Base-by-base conservation (phyloP, 768 basidiomycete genomes). In the Rhizopogon vesiculosus region DNA sequence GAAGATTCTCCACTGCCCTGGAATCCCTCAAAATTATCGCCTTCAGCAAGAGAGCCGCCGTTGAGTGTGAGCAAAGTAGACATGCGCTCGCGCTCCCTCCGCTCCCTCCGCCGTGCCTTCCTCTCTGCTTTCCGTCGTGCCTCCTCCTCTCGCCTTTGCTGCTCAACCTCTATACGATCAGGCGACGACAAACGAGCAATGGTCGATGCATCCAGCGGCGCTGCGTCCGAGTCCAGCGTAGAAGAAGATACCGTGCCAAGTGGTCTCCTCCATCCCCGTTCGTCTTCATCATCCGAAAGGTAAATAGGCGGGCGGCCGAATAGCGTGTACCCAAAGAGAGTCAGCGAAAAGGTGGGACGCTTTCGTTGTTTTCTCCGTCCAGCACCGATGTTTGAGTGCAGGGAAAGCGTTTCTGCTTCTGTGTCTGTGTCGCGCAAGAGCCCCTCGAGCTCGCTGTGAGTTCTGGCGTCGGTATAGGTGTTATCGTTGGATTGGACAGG, bases 161-260 rank as follows among this genome's bases (percentile, higher is more conserved):
- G 70, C 38, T 70, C 68, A 31, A 62, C 69, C 3, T 65, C 71
- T 22, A 50, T 51, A 15, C 71, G 74, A 57, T 69, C 74, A 0
- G 76, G 74, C 0, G 76, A 72, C 6, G 83, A 77, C 39, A 85
- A 62, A 29, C 73, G 74, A 50, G 75, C 78, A 53, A 90, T 87
- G 16, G 77, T 72, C 9, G 79, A 74, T 7, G 80, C 67, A 50
- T 86, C 85, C 13, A 90, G 72, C 1, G 82, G 82, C 5, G 86
- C 80, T 3, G 88, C 87, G 58, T 89, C 88, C 0, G 84, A 83
- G 67, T 89, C 88, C 42, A 87, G 77, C 5, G 84, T 85, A 5
- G 73, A 69, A 3, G 75, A 68, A 19, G 70, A 72, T 8, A 58
- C 31, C 2, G 63, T 69, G 35, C 51, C 28, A 59, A 68, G 61